A percentile compares a stretch with the other conserved stretches of the same genome.
These are phyloP conservation scores for Globisporangium spinosum DNA, from an alignment of 352 stramenopile genomes.

Conservation along the genomic window DNA sequence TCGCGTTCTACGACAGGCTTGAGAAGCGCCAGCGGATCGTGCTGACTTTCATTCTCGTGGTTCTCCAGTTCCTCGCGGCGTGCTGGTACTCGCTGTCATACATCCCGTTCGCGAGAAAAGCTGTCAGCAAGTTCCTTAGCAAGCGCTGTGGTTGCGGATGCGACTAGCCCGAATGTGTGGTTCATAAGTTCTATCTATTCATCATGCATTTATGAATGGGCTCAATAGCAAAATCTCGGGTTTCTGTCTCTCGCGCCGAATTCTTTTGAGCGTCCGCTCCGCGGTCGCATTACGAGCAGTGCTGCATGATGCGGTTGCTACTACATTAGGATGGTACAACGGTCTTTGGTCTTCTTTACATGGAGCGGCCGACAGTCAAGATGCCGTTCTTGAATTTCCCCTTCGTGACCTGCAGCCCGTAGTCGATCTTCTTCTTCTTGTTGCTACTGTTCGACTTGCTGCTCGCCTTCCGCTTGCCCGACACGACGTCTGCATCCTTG, in stretches of 20 bases:
- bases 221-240: not conserved
- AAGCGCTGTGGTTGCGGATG: slow-evolving; percentile 9
- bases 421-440: slow-evolving; percentile 73
- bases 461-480: slow-evolving; percentile 50
- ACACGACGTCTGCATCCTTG: slow-evolving; percentile 70
- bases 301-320: not conserved
- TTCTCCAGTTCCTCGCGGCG: slow-evolving; percentile 69
- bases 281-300: not conserved
- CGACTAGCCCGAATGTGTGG: not conserved
- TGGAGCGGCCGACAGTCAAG: slow-evolving; percentile 47
- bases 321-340: not conserved
- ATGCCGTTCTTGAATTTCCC: slow-evolving; percentile 73
- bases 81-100: slow-evolving; percentile 79
- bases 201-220: not conserved
- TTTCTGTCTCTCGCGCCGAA: not conserved
- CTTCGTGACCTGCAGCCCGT: slow-evolving; percentile 69
- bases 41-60: slow-evolving; percentile 50
- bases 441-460: slow-evolving; percentile 31
- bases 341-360: slow-evolving; percentile 18
- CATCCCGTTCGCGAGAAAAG: slow-evolving; percentile 71
- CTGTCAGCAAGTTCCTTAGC: slow-evolving; percentile 14
- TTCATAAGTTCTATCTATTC: slow-evolving; percentile 7
- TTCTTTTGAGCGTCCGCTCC: slow-evolving; percentile 3
- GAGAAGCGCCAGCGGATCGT: slow-evolving; percentile 23
- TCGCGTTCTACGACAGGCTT: slow-evolving; percentile 32